Percentiles rank a stretch among this genome's conserved stretches.
phyloP scores from a whole-genome alignment of 129 eudicot genomes.

The Tagetes erecta region DNA sequence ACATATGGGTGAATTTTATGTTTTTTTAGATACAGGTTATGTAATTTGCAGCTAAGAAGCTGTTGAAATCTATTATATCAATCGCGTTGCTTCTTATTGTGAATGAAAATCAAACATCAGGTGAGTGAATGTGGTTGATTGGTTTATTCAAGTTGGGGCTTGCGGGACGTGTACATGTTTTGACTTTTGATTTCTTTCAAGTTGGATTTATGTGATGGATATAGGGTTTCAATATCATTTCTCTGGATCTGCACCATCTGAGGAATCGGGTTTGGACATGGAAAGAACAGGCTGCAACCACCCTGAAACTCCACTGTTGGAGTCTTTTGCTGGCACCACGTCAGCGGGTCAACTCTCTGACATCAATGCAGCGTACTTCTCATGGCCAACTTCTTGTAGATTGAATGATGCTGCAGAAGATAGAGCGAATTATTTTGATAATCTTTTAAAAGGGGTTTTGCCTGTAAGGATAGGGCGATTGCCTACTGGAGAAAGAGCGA shows the following conservation, averaged over 20 bases:
- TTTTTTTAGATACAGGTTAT: constrained; percentile 18
- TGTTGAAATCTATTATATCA: not conserved
- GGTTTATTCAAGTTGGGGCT: not conserved
- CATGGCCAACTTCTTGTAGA: constrained; percentile 68
- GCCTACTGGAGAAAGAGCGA: constrained; percentile 71
- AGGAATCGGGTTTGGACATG: constrained; percentile 61
- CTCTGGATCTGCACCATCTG: constrained; percentile 44
- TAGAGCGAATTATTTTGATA: constrained; percentile 67
- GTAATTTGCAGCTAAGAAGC: constrained; percentile 15
- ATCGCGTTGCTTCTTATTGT: constrained; percentile 6
- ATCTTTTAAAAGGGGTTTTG: constrained; percentile 74
- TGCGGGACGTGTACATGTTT: not conserved
- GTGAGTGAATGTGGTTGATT: constrained; percentile 23
- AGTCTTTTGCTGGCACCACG: constrained; percentile 38
- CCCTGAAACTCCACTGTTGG: constrained; percentile 38
- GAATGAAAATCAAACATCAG: constrained; percentile 22
- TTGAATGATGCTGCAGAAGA: constrained; percentile 65
- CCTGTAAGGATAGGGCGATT: constrained; percentile 60
- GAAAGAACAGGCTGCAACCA: constrained; percentile 41
- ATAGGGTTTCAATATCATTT: constrained; percentile 23
- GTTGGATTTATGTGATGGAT: constrained; percentile 38
- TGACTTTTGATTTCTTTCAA: constrained; percentile 24
- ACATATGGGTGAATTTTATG: not conserved
- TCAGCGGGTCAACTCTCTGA: constrained; percentile 59
- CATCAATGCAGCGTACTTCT: constrained; percentile 71